phyloP scores from a whole-genome alignment of 176 grass and related monocot genomes.

The Oryza nivara region DNA sequence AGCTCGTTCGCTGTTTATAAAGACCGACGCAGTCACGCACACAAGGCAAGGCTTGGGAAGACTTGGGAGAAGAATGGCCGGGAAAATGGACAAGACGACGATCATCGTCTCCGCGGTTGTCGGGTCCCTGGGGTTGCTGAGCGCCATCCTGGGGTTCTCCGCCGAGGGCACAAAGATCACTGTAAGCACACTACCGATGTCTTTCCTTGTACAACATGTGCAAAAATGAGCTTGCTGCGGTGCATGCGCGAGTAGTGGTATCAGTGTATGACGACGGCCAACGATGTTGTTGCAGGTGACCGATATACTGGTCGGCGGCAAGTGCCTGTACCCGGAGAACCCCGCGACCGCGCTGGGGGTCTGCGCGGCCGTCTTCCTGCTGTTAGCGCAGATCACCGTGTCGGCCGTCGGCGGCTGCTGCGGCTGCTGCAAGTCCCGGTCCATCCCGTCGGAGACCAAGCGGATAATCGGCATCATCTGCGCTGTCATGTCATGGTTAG shows the following conservation, averaged over 20 bases:
- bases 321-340: neutral
- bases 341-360: conserved; percentile 12
- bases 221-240: neutral
- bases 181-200: conserved; percentile 26
- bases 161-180: conserved; percentile 37
- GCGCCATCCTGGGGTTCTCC: conserved; percentile 42
- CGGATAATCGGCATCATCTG: conserved; percentile 18
- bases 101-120: conserved; percentile 15
- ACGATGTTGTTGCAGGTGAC: conserved; percentile 6
- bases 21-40: too few relatives aligned
- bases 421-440: conserved; percentile 43
- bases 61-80: neutral
- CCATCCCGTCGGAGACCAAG: conserved; percentile 29
- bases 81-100: conserved; percentile 13
- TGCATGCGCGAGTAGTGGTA: too few relatives aligned
- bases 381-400: conserved; percentile 28
- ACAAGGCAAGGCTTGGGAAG: neutral
- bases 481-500: conserved; percentile 41
- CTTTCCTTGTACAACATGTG: neutral
- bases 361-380: conserved; percentile 38
- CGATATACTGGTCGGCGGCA: neutral
- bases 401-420: conserved; percentile 44
- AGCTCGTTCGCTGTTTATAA: neutral
- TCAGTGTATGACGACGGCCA: neutral
- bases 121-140: conserved; percentile 42